phyloP scores from a whole-genome alignment of 2,329 filamentous ascomycete genomes.

The Periglandula ipomoeae region DNA sequence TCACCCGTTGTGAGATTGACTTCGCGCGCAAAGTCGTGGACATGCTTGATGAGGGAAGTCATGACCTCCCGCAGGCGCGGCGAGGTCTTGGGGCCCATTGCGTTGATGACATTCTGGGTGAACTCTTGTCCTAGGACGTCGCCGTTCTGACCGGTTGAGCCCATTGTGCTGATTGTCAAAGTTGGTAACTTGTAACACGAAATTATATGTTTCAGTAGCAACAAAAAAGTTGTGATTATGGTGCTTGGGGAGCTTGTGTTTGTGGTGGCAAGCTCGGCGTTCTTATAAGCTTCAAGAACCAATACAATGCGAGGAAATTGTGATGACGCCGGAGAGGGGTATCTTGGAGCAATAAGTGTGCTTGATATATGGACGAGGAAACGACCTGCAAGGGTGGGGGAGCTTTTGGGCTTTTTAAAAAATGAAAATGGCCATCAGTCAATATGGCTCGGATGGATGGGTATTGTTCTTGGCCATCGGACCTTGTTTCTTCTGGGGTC shows the following conservation, averaged over 20 bases:
- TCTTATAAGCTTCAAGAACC: neutral
- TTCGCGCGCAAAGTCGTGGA: constrained; percentile 76
- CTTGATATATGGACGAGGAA: no score
- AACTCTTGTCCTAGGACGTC: constrained; percentile 40
- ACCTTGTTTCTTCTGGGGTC: neutral
- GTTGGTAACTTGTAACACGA: no score
- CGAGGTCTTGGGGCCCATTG: constrained; percentile 62
- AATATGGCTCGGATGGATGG: neutral
- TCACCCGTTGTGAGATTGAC: constrained; percentile 72
- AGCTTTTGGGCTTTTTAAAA: no score
- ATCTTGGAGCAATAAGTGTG: no score
- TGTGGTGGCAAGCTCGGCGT: no score
- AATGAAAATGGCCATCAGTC: no score
- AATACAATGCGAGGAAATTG: neutral
- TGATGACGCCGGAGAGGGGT: neutral
- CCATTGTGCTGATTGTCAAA: neutral
- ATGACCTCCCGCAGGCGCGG: constrained; percentile 62
- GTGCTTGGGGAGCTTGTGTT: neutral
- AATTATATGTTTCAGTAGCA: no score
- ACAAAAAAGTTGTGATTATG: no score
- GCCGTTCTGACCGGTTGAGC: constrained; percentile 1
- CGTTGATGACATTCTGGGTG: constrained; percentile 63
- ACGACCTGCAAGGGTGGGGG: no score
- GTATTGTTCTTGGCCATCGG: neutral
- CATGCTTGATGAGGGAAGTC: constrained; percentile 57